Evolutionary conservation across 192 early-diverging fungal genomes (phyloP).

Genomic region (Entomortierella beljakovae): DNA sequence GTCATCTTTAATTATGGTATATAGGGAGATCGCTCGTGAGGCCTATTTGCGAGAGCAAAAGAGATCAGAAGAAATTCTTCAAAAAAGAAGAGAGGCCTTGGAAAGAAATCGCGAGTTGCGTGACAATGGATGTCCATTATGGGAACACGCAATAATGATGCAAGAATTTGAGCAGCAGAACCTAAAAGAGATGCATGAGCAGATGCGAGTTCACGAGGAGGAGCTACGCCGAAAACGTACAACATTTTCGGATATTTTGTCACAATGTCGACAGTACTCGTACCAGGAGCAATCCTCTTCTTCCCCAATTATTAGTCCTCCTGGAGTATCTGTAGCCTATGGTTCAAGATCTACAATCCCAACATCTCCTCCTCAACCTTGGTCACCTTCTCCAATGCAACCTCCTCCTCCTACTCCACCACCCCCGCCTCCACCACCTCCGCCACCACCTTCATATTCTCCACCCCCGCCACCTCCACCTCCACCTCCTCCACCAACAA

Average conservation of each 20-base stretch:
- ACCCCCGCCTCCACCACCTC: slow-evolving; percentile 19
- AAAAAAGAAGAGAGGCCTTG: slow-evolving; percentile 3
- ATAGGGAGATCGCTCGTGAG: slow-evolving; percentile 28
- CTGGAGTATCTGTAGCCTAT: slow-evolving; percentile 4
- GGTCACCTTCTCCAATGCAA: slow-evolving; percentile 18
- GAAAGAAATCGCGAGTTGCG: slow-evolving; percentile 20
- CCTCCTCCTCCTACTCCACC: slow-evolving; percentile 28
- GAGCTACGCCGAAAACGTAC: slow-evolving; percentile 6
- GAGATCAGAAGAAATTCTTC: slow-evolving; percentile 21
- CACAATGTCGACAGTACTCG: slow-evolving; percentile 2
- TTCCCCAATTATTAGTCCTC: not conserved
- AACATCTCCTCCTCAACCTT: slow-evolving; percentile 13
- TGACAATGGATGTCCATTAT: slow-evolving; percentile 6
- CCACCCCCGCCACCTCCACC: slow-evolving; percentile 13
- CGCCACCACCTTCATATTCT: slow-evolving; percentile 31
- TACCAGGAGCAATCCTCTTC: not conserved
- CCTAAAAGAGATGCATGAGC: not conserved
- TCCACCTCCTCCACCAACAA: slow-evolving; percentile 15
- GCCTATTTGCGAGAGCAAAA: slow-evolving; percentile 32
- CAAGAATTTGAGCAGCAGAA: slow-evolving; percentile 24
- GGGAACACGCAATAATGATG: slow-evolving; percentile 27
- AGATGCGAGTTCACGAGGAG: slow-evolving; percentile 14
- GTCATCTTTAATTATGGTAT: not conserved
- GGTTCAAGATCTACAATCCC: slow-evolving; percentile 3
- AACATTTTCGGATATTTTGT: not conserved